phyloP scores from a whole-genome alignment of 23 red algal genomes.

The Cyanidium caldarium region DNA sequence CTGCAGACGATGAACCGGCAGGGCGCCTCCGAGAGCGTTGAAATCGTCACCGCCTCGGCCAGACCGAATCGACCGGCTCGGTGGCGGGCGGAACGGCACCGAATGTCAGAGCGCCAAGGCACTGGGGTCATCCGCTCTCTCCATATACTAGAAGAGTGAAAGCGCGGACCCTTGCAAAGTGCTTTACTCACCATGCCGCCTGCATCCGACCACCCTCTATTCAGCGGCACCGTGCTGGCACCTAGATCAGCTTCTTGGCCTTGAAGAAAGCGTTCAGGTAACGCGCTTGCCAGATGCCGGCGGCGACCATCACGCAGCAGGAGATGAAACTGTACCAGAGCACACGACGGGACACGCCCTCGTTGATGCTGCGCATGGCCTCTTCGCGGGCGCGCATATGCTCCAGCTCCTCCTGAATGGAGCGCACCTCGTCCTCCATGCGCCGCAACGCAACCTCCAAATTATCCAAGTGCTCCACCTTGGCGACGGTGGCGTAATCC shows the following conservation, averaged over 20 bases:
- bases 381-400: conserved; percentile 9
- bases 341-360: background rate
- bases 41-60: too few species aligned
- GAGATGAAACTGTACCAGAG: conserved; percentile 10
- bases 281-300: background rate
- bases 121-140: too few species aligned
- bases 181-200: too few species aligned
- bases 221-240: too few species aligned
- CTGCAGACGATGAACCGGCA: too few species aligned
- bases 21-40: too few species aligned
- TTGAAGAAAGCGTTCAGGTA: conserved; percentile 4
- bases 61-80: too few species aligned
- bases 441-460: conserved; percentile 14
- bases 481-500: conserved; percentile 22
- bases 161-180: too few species aligned
- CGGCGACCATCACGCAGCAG: conserved; percentile 1
- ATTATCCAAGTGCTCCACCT: conserved; percentile 16
- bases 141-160: too few species aligned
- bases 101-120: too few species aligned
- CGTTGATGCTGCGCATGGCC: conserved; percentile 4
- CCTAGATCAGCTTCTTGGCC: background rate
- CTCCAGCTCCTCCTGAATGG: background rate
- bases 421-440: conserved; percentile 20
- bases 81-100: too few species aligned
- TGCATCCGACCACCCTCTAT: too few species aligned